These are phyloP conservation scores for Aegle marmelos DNA, from an alignment of 345 rosid species.

Conservation along the genomic window DNA sequence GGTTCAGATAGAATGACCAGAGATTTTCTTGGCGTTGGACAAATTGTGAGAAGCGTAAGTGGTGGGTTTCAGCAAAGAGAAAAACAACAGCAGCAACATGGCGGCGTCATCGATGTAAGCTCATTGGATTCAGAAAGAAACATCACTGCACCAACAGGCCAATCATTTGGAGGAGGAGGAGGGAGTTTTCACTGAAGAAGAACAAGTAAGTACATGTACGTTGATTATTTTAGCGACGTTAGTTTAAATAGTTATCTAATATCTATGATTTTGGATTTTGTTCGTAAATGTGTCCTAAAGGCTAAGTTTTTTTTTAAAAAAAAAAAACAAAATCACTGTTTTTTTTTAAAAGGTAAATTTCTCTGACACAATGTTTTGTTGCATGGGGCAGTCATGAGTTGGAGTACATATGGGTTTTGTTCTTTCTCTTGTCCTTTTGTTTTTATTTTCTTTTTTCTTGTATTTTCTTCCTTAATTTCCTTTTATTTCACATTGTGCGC, in stretches of 20 bases:
- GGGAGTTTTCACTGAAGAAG: slow-evolving; percentile 11
- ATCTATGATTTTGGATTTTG: neutral
- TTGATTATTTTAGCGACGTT: neutral
- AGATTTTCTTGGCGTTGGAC: slow-evolving; percentile 83
- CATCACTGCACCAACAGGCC: slow-evolving; percentile 34
- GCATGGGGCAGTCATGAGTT: slow-evolving; percentile 38
- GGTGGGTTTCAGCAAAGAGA: slow-evolving; percentile 40
- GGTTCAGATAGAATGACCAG: slow-evolving; percentile 62
- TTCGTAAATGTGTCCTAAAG: neutral
- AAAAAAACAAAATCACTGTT: slow-evolving; percentile 4
- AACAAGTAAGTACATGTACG: slow-evolving; percentile 4
- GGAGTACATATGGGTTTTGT: slow-evolving; percentile 33
- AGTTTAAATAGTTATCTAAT: neutral
- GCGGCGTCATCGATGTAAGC: slow-evolving; percentile 13
- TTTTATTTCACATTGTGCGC: neutral
- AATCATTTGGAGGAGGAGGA: slow-evolving; percentile 28
- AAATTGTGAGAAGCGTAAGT: slow-evolving; percentile 48
- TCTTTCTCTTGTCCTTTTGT: slow-evolving; percentile 36
- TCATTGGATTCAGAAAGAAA: slow-evolving; percentile 40
- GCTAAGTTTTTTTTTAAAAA: neutral
- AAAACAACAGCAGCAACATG: slow-evolving; percentile 13
- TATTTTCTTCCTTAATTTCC: neutral
- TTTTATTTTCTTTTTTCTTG: slow-evolving; percentile 24
- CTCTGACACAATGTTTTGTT: slow-evolving; percentile 48
- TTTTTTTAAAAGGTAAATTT: slow-evolving; percentile 2